Percentiles rank a stretch among this genome's conserved stretches.
Conservation (phyloP, 345 rosid species). For the Euphorbia pulcherrima region DNA sequence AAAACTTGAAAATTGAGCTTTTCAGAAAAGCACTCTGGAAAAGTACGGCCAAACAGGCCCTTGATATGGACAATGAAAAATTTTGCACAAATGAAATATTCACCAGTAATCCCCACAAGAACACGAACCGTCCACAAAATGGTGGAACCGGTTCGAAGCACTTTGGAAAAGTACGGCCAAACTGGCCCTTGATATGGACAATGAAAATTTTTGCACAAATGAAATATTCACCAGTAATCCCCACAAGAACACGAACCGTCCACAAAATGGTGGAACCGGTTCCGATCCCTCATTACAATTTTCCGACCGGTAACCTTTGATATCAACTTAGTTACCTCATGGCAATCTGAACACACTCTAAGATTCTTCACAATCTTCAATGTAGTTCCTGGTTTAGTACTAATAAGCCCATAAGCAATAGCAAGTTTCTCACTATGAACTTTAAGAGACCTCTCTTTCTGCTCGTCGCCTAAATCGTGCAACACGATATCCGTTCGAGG, state of each 20-base stretch:
- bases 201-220: too few relatives aligned
- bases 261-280: slow-evolving; percentile 70
- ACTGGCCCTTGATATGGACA: too few relatives aligned
- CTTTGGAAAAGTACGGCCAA: too few relatives aligned
- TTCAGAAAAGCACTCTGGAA: too few relatives aligned
- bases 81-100: too few relatives aligned
- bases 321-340: slow-evolving; percentile 50
- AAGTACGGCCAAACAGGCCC: too few relatives aligned
- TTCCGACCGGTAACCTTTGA: slow-evolving; percentile 56
- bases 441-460: slow-evolving; percentile 53
- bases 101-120: slow-evolving; percentile 77
- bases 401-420: slow-evolving; percentile 60
- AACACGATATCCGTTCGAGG: slow-evolving; percentile 45
- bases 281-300: slow-evolving; percentile 72
- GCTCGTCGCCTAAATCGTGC: slow-evolving; percentile 44
- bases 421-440: slow-evolving; percentile 78
- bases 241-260: slow-evolving; percentile 70
- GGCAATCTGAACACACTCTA: slow-evolving; percentile 65
- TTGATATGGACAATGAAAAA: too few relatives aligned
- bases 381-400: slow-evolving; percentile 46
- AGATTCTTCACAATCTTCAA: slow-evolving; percentile 64
- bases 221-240: slow-evolving; percentile 70
- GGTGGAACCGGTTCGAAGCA: slow-evolving; percentile 79
- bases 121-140: slow-evolving; percentile 63
- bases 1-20: too few relatives aligned